Conservation (phyloP, 1,139 yeast genomes). For the Kurtzmaniella quercitrusa region DNA sequence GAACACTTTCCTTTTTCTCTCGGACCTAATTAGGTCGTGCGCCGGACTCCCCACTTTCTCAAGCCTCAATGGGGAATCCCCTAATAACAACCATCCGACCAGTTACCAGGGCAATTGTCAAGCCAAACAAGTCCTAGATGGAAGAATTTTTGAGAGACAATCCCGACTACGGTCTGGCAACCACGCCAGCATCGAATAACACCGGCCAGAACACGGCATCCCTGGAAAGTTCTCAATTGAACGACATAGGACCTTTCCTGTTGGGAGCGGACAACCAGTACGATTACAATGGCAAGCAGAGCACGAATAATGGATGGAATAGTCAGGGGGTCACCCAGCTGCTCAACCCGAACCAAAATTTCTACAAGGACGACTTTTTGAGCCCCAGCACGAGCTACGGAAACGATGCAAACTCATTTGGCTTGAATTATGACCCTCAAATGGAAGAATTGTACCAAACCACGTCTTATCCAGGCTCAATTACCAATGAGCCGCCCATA, state of each 20-base stretch:
- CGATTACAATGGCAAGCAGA: background rate
- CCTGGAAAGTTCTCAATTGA: slow-evolving; percentile 5
- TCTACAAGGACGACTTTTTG: slow-evolving; percentile 4
- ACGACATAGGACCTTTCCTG: slow-evolving; percentile 8
- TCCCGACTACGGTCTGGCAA: slow-evolving; percentile 5
- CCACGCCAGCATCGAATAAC: slow-evolving; percentile 2
- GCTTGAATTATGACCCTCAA: slow-evolving; percentile 7
- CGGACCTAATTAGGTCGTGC: slow-evolving; percentile 1
- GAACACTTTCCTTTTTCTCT: background rate
- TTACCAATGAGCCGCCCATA: background rate
- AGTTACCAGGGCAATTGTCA: background rate
- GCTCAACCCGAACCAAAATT: background rate
- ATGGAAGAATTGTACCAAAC: slow-evolving; percentile 8
- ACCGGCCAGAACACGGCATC: slow-evolving; percentile 6
- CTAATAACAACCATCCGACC: background rate
- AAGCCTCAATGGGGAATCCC: background rate
- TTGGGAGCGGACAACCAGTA: slow-evolving; percentile 2
- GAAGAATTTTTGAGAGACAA: slow-evolving; percentile 8
- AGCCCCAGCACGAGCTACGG: slow-evolving; percentile 7
- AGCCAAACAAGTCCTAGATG: slow-evolving; percentile 1
- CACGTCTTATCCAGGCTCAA: slow-evolving; percentile 3
- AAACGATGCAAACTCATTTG: slow-evolving; percentile 5
- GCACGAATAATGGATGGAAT: background rate
- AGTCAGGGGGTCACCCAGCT: background rate
- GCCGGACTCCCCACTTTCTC: slow-evolving; percentile 1